A percentile compares a stretch with the other conserved stretches of the same genome.
These are phyloP conservation scores for Phytophthora gonapodyides DNA, from an alignment of 352 stramenopile species.

Conservation along the genomic window DNA sequence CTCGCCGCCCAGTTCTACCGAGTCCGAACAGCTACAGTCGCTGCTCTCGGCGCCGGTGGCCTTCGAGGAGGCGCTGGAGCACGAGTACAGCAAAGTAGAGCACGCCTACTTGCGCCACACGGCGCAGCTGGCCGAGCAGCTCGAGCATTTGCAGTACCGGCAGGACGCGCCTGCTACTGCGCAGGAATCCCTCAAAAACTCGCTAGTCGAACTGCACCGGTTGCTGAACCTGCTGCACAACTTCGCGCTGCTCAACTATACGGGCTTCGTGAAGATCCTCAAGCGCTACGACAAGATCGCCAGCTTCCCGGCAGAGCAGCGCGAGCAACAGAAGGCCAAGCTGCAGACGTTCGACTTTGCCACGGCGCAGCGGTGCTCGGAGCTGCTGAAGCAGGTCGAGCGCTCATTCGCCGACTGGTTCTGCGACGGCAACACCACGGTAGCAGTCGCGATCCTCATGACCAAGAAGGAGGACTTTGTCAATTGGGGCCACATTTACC, in stretches of 20 bases:
- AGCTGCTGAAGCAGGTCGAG: constrained; percentile 66
- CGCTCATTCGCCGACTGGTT: constrained; percentile 73
- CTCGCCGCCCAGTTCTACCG: constrained; percentile 15
- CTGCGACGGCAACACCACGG: constrained; percentile 69
- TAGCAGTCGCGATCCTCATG: constrained; percentile 82
- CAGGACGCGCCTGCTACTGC: constrained; percentile 55
- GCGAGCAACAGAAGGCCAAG: constrained; percentile 49
- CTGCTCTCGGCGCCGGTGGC: constrained; percentile 35
- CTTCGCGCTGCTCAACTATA: constrained; percentile 98
- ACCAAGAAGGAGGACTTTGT: constrained; percentile 76
- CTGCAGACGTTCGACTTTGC: constrained; percentile 70
- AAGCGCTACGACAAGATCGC: constrained; percentile 93
- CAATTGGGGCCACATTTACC: constrained; percentile 83
- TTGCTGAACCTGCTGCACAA: constrained; percentile 95
- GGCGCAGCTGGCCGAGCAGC: constrained; percentile 79
- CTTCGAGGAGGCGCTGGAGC: constrained; percentile 86
- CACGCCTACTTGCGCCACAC: constrained; percentile 90
- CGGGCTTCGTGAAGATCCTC: constrained; percentile 97
- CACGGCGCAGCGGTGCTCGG: constrained; percentile 51
- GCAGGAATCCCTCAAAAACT: constrained; percentile 92
- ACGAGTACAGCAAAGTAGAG: constrained; percentile 92
- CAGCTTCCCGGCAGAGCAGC: constrained; percentile 42
- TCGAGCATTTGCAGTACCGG: constrained; percentile 84
- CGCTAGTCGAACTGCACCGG: constrained; percentile 94
- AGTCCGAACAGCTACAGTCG: constrained; percentile 41